These are phyloP conservation scores for Salix suchowensis DNA, from an alignment of 345 rosid species.

Conservation along the genomic window DNA sequence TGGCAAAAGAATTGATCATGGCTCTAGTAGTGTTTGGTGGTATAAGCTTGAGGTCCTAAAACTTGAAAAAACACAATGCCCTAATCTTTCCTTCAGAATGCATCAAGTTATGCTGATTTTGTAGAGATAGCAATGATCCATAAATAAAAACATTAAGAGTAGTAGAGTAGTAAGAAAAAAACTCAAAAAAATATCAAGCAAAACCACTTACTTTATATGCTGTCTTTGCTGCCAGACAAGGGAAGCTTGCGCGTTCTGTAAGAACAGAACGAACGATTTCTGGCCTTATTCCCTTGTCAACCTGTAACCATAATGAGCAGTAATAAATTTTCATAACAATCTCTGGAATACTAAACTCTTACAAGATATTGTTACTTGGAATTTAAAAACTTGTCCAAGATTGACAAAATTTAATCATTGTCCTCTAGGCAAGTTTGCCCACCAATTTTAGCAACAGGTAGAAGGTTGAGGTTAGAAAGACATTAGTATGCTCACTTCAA, in stretches of 20 bases:
- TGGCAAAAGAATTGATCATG: too few species aligned
- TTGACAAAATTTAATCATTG: background rate
- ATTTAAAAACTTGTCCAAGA: background rate
- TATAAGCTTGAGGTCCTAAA: too few species aligned
- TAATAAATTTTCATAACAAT: background rate
- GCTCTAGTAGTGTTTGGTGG: too few species aligned
- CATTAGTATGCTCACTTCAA: background rate
- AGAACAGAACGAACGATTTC: constrained; percentile 88
- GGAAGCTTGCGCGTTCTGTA: constrained; percentile 67
- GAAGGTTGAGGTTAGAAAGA: background rate
- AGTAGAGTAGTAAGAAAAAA: background rate
- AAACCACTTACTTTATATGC: constrained; percentile 55
- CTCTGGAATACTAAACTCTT: too few species aligned
- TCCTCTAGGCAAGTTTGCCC: too few species aligned
- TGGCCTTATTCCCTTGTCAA: constrained; percentile 75
- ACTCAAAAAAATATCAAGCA: background rate
- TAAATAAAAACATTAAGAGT: background rate
- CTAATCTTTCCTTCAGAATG: too few species aligned
- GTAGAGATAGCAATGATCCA: background rate
- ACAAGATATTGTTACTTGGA: background rate
- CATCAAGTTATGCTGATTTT: too few species aligned
- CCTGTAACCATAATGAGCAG: constrained; percentile 39
- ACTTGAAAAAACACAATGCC: too few species aligned
- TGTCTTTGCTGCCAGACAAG: constrained; percentile 83
- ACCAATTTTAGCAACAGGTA: background rate